Evolutionary conservation across 2,329 filamentous ascomycete genomes (phyloP).

Genomic region (Aspergillus sp.): DNA sequence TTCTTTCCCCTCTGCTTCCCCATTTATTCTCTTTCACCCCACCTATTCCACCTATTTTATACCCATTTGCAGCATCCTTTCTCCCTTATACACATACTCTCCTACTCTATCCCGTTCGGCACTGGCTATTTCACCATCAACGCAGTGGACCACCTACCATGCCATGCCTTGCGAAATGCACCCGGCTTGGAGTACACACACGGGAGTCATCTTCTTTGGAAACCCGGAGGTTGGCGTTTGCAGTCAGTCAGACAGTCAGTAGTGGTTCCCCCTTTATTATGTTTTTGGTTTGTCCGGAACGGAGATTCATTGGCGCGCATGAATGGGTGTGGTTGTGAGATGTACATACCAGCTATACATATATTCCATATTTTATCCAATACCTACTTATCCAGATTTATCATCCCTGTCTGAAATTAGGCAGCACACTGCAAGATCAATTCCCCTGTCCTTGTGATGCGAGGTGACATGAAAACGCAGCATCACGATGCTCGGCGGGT

Average conservation of each 20-base stretch:
- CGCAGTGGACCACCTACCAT: not conserved
- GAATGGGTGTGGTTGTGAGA: not conserved
- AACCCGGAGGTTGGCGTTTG: slow-evolving; percentile 1
- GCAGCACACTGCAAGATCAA: not conserved
- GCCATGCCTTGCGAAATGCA: not conserved
- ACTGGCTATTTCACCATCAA: not conserved
- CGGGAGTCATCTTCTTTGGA: not conserved
- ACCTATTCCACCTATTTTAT: slow-evolving; percentile 13
- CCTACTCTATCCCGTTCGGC: not conserved
- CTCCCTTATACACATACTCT: not conserved
- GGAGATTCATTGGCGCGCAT: not conserved
- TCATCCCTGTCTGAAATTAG: not conserved
- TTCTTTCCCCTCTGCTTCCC: not conserved
- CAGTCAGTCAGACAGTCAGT: not conserved
- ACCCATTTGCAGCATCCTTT: slow-evolving; percentile 18
- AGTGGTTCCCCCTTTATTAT: not conserved
- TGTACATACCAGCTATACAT: slow-evolving; percentile 3
- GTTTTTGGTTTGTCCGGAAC: not conserved
- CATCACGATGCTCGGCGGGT: no score
- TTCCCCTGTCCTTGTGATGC: no score
- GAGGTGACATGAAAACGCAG: no score
- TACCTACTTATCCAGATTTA: no score
- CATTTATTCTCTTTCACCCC: not conserved
- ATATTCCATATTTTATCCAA: not conserved
- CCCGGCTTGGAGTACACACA: not conserved